These are phyloP conservation scores for Linderina pennispora DNA, from an alignment of 192 early-diverging fungal species.

Conservation along the genomic window DNA sequence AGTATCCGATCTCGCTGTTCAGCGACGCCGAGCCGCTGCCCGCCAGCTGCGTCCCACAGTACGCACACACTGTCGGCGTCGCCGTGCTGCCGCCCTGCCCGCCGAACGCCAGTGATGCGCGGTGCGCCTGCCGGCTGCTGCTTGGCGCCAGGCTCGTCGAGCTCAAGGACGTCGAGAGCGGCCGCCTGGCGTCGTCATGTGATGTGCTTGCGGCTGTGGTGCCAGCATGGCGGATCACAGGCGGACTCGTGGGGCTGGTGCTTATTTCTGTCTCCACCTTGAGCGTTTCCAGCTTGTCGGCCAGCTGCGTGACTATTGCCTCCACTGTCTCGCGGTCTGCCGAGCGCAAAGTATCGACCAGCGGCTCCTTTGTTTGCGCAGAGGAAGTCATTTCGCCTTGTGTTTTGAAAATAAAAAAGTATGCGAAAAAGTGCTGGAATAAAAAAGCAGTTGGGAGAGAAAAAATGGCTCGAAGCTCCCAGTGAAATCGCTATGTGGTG, in stretches of 20 bases:
- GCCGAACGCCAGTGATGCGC: conserved; percentile 30
- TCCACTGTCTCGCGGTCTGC: conserved; percentile 44
- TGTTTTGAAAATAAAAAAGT: too few species aligned
- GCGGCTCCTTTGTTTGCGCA: conserved; percentile 19
- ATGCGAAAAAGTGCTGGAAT: too few species aligned
- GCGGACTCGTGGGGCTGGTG: conserved; percentile 4
- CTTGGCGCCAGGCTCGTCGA: not conserved
- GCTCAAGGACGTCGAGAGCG: not conserved
- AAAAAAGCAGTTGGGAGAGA: too few species aligned
- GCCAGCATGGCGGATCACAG: not conserved
- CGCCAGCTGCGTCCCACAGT: conserved; percentile 30
- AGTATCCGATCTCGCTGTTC: conserved; percentile 43
- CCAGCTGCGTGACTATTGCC: conserved; percentile 36
- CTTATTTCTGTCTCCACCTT: conserved; percentile 25
- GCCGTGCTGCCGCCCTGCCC: conserved; percentile 5
- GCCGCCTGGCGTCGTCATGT: not conserved
- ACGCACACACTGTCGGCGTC: conserved; percentile 19
- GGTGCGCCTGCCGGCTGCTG: conserved; percentile 3
- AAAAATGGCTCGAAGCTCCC: too few species aligned
- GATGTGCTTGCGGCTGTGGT: too few species aligned
- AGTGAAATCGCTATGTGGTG: too few species aligned
- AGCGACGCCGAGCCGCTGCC: conserved; percentile 15
- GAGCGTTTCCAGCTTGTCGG: conserved; percentile 38
- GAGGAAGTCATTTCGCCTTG: too few species aligned
- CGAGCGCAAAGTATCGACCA: conserved; percentile 32